Base-by-base conservation (phyloP, 192 early-diverging fungal species). In the Coemansia reversa region DNA sequence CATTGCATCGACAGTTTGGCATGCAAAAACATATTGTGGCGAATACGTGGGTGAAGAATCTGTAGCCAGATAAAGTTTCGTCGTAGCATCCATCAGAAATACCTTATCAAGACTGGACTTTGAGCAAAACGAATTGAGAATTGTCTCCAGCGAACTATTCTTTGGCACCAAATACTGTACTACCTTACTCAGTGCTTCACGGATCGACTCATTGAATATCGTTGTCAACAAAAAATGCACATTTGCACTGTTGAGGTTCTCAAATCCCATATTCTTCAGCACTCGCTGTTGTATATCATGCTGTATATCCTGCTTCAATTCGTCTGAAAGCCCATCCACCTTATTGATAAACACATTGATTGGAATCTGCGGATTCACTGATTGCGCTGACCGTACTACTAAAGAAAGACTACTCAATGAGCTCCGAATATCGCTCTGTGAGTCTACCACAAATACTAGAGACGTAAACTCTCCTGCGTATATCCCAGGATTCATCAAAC, bases 321-420 rank as follows among this genome's bases (percentile, higher is more conserved):
- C 96, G 66, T 97, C 94, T 0, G 91, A 92, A 48, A 98, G 81
- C 28, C 94, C 94, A 65, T 98, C 96, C 2, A 96, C 91, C 83
- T 98, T 98, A 83, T 98, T 93, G 55, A 98, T 90, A 58, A 98
- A 91, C 7, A 98, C 89, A 70, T 97, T 94, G 75, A 95, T 94
- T 0, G 89, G 87, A 8, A 98, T 90, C 60, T 86, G 83, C 55
- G 87, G 85, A 68, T 97, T 98, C 32, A 89, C 84, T 55, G 85
- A 74, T 67, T 91, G 88, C 5, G 94, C 94, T 12, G 71, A 76
- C 5, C 84, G 85, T 2, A 98, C 85, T 0, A 91, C 92, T 35
- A 84, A 68, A 56, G 86, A 86, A 4, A 98, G 78, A 55, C 86
- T 84, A 52, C 84, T 82, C 32, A 98, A 71, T 18, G 94, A 86